Percentiles rank a stretch among this genome's conserved stretches.
These are phyloP conservation scores for Pythium sukuiense DNA, from an alignment of 352 stramenopile genomes.

Conservation along the genomic window DNA sequence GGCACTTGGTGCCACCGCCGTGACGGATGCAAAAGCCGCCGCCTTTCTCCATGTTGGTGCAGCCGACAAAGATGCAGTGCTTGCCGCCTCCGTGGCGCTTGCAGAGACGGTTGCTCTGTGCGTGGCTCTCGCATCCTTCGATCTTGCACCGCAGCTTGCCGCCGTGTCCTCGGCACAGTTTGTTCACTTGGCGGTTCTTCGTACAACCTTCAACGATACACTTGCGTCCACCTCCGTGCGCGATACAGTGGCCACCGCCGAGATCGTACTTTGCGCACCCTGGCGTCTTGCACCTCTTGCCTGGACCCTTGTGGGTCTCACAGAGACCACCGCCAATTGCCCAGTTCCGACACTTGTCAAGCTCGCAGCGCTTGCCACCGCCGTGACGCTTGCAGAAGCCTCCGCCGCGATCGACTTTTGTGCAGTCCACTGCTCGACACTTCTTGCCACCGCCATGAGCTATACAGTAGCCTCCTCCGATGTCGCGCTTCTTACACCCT, in stretches of 20 bases:
- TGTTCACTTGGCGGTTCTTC: slow-evolving; percentile 87
- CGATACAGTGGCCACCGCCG: slow-evolving; percentile 82
- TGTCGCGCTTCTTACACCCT: slow-evolving; percentile 80
- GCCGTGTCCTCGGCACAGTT: slow-evolving; percentile 78
- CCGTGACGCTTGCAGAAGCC: slow-evolving; percentile 83
- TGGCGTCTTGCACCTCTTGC: slow-evolving; percentile 77
- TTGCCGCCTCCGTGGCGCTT: slow-evolving; percentile 82
- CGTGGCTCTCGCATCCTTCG: slow-evolving; percentile 75
- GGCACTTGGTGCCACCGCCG: slow-evolving; percentile 76
- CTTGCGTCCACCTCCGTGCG: slow-evolving; percentile 79
- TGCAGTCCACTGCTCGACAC: slow-evolving; percentile 64
- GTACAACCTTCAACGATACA: slow-evolving; percentile 82
- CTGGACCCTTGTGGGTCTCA: slow-evolving; percentile 70
- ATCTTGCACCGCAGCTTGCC: slow-evolving; percentile 78
- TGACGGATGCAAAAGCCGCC: slow-evolving; percentile 84
- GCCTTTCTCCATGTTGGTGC: slow-evolving; percentile 84
- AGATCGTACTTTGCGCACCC: slow-evolving; percentile 83
- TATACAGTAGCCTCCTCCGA: slow-evolving; percentile 85
- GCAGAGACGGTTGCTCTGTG: slow-evolving; percentile 81
- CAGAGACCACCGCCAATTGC: slow-evolving; percentile 79
- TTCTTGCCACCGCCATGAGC: slow-evolving; percentile 87
- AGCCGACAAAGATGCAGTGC: slow-evolving; percentile 70
- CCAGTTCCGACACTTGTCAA: slow-evolving; percentile 77
- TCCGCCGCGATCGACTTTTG: slow-evolving; percentile 78
- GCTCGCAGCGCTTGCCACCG: slow-evolving; percentile 84